Evolutionary conservation across 106 monocot genomes (phyloP).

Genomic region (Dendrobium catenatum): DNA sequence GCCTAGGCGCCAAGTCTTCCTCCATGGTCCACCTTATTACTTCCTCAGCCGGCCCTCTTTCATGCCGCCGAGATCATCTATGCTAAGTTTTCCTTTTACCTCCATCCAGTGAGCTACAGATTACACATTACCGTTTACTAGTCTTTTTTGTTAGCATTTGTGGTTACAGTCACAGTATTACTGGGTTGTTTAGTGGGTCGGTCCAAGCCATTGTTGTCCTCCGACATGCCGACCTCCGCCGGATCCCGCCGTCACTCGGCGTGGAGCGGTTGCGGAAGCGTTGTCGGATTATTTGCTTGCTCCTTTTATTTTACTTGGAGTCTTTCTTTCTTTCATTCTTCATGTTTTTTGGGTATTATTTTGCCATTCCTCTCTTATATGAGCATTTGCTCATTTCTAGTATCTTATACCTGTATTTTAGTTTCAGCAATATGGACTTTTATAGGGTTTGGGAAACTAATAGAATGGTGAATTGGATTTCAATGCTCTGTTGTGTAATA

Average conservation of each 20-base stretch:
- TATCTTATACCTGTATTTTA: not conserved
- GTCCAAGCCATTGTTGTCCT: slow-evolving; percentile 1
- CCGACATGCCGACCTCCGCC: slow-evolving; percentile 5
- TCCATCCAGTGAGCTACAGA: not conserved
- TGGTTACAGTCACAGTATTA: no score
- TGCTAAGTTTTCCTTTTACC: not conserved
- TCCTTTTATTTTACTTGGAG: slow-evolving; percentile 1
- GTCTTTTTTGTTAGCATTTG: no score
- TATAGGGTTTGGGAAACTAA: no score
- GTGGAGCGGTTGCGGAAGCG: slow-evolving; percentile 11
- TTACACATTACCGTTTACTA: not conserved
- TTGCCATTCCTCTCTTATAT: not conserved
- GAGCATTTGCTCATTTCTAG: not conserved
- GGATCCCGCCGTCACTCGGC: not conserved
- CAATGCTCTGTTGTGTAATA: no score
- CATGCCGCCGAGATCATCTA: not conserved
- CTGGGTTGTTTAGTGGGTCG: not conserved
- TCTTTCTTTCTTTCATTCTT: not conserved
- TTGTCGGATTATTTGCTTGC: not conserved
- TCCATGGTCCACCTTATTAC: not conserved
- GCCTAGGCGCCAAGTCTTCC: slow-evolving; percentile 7
- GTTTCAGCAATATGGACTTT: no score
- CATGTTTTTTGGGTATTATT: not conserved
- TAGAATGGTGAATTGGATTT: no score
- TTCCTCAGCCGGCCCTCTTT: not conserved